Evolutionary conservation across 202 grass and related monocot species (phyloP), one percentile per base, ranked within the genome.

Genomic region (Panicum virgatum): DNA sequence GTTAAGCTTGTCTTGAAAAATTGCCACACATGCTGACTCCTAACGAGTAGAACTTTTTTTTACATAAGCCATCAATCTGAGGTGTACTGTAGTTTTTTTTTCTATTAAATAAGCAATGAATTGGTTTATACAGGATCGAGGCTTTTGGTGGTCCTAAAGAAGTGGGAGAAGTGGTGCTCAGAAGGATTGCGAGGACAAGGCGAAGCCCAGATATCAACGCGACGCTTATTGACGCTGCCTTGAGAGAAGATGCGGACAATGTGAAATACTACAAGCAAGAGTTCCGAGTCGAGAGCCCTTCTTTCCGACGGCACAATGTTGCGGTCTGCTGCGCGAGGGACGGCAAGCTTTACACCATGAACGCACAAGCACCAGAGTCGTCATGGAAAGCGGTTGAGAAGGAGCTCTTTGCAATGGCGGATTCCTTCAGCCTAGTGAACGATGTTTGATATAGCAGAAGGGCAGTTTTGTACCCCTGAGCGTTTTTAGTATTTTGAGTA

Each of bases 211-310:
- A 96, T 51, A 84, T 98, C 65, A 98, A 73, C 25, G 96, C 92
- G 6, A 87, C 87, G 47, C 91, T 96, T 9, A 73, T 93, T 0
- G 85, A 83, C 29, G 96, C 92, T 23, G 53, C 90, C 5, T 64
- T 90, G 83, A 85, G 92, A 73, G 89, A 95, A 76, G 92, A 93
- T 48, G 7, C 60, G 0, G 70, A 53, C 57, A 91, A 88, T 2
- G 92, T 92, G 30, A 98, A 90, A 32, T 93, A 98, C 80, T 96
- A 93, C 87, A 98, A 85, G 87, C 87, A 93, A 15, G 92, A 96
- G 80, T 98, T 98, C 61, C 40, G 65, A 39, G 96, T 96, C 7
- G 89, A 98, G 53, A 82, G 85, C 50, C 82, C 91, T 6, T 85
- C 89, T 1, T 92, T 99, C 10, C 85, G 44, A 25, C 89, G 96